These are phyloP conservation scores for Candida germanica DNA, from an alignment of 805 yeast species.

Conservation along the genomic window DNA sequence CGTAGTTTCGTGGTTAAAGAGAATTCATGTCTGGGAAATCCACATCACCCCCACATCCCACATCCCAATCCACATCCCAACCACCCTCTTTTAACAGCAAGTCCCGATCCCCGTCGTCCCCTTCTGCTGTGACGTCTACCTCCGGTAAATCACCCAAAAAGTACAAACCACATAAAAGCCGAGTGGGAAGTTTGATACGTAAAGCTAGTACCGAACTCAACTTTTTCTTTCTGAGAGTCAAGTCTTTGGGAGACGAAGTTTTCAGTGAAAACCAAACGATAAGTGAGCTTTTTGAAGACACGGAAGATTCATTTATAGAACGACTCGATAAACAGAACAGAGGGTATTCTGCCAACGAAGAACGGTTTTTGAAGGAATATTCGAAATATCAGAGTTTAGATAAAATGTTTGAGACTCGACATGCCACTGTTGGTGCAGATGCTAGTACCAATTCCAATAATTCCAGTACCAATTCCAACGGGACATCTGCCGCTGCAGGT, in stretches of 20 bases:
- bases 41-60: too few species aligned
- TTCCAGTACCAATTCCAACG: conserved; percentile 12
- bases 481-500: not conserved
- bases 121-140: too few species aligned
- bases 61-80: too few species aligned
- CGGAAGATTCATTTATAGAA: conserved; percentile 25
- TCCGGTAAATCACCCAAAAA: too few species aligned
- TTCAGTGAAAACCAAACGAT: conserved; percentile 48
- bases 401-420: conserved; percentile 25
- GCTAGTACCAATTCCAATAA: conserved; percentile 13
- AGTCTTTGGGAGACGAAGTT: conserved; percentile 46
- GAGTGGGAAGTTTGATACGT: conserved; percentile 23
- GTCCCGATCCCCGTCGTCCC: too few species aligned
- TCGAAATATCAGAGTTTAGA: conserved; percentile 31
- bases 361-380: conserved; percentile 30
- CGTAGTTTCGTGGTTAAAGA: too few species aligned
- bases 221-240: conserved; percentile 30
- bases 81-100: too few species aligned
- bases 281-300: conserved; percentile 47
- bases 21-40: too few species aligned
- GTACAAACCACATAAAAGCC: too few species aligned
- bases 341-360: conserved; percentile 27
- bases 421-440: conserved; percentile 14
- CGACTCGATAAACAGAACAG: conserved; percentile 21
- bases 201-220: conserved; percentile 40